Conservation (phyloP, 164 flowering plant species). For the Sedum album region DNA sequence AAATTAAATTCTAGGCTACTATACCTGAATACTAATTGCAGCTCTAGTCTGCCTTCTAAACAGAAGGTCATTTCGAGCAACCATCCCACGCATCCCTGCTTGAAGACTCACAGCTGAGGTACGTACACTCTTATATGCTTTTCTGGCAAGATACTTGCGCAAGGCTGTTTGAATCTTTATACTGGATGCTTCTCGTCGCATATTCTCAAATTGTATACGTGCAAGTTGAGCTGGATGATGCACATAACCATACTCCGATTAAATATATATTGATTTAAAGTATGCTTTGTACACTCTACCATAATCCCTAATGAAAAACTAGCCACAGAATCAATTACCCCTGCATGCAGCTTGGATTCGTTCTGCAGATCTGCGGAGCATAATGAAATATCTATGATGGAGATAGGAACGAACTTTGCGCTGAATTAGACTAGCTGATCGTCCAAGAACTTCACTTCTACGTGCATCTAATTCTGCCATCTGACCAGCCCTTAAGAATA, state of each 20-base stretch:
- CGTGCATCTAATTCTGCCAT: conserved; percentile 86
- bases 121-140: too few relatives aligned
- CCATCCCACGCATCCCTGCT: not conserved
- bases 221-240: not conserved
- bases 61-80: not conserved
- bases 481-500: conserved; percentile 81
- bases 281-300: not conserved
- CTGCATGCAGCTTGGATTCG: conserved; percentile 75
- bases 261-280: not conserved
- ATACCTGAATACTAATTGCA: not conserved
- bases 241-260: too few relatives aligned
- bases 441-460: conserved; percentile 30
- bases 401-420: conserved; percentile 83
- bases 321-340: conserved; percentile 32
- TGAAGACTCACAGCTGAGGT: not conserved
- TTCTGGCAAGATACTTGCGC: not conserved
- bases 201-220: not conserved
- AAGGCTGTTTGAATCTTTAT: not conserved
- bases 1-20: not conserved
- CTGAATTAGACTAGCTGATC: conserved; percentile 88
- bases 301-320: not conserved
- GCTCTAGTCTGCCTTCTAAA: not conserved
- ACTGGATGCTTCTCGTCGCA: not conserved
- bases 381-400: conserved; percentile 47
- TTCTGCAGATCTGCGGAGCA: conserved; percentile 42